Evolutionary conservation across 805 yeast genomes (phyloP).

Genomic region (Schizosaccharomyces lindneri): DNA sequence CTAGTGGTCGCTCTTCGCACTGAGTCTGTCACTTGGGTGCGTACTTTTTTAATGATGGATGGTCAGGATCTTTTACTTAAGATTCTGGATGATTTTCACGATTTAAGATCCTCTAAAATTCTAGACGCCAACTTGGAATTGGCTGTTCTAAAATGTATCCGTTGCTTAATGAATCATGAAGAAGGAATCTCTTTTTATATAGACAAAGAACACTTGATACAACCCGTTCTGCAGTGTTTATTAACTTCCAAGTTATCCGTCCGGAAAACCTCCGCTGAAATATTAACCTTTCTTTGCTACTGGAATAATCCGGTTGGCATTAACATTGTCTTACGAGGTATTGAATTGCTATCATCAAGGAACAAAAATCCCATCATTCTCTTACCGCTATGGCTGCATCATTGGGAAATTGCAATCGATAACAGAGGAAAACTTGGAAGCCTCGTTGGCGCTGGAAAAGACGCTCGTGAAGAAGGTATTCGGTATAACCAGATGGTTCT

Average conservation of each 20-base stretch:
- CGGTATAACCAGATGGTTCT: slow-evolving; percentile 34
- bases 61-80: slow-evolving; percentile 60
- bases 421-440: slow-evolving; percentile 84
- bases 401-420: slow-evolving; percentile 41
- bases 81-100: slow-evolving; percentile 30
- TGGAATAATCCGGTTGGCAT: slow-evolving; percentile 24
- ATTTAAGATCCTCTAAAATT: slow-evolving; percentile 14
- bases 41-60: slow-evolving; percentile 46
- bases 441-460: slow-evolving; percentile 76
- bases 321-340: slow-evolving; percentile 29
- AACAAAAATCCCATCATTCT: not conserved
- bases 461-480: slow-evolving; percentile 28
- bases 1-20: slow-evolving; percentile 82
- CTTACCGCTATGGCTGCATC: slow-evolving; percentile 46
- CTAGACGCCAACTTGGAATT: slow-evolving; percentile 43
- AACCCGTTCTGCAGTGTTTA: slow-evolving; percentile 45
- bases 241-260: slow-evolving; percentile 53
- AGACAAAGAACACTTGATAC: slow-evolving; percentile 21
- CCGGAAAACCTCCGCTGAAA: slow-evolving; percentile 55
- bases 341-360: slow-evolving; percentile 16
- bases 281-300: slow-evolving; percentile 32
- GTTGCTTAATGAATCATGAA: slow-evolving; percentile 40
- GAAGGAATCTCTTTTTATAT: slow-evolving; percentile 35
- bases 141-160: slow-evolving; percentile 51
- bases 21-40: slow-evolving; percentile 67